Conservation (phyloP, 495 filamentous ascomycete species). For the Hyphodiscus hymeniophilus region DNA sequence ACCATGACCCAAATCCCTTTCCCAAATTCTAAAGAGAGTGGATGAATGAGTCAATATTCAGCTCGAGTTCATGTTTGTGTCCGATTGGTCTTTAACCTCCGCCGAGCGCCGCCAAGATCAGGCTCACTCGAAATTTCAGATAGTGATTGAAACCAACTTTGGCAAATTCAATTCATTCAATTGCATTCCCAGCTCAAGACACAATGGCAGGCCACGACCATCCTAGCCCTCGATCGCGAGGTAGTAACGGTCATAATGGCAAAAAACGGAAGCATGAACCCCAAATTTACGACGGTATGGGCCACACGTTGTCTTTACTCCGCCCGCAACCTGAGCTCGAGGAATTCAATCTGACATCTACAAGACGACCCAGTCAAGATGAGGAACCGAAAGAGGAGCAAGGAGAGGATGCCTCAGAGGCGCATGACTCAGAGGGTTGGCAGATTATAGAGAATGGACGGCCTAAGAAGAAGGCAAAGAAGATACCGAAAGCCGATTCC, state of each 20-base stretch:
- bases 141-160: too few relatives aligned
- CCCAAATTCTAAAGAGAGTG: too few relatives aligned
- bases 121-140: too few relatives aligned
- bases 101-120: too few relatives aligned
- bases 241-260: neutral
- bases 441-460: conserved; percentile 40
- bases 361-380: conserved; percentile 6
- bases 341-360: conserved; percentile 25
- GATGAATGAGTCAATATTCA: too few relatives aligned
- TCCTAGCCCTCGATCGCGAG: neutral
- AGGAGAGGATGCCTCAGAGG: too few relatives aligned
- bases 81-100: too few relatives aligned
- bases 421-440: conserved; percentile 31
- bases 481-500: conserved; percentile 38
- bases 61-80: too few relatives aligned
- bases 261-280: neutral
- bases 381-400: conserved; percentile 24
- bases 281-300: conserved; percentile 17
- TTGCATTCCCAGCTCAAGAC: neutral
- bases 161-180: too few relatives aligned
- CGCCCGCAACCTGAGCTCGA: conserved; percentile 18
- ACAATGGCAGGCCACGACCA: neutral
- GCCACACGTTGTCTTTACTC: conserved; percentile 12
- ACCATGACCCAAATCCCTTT: too few relatives aligned
- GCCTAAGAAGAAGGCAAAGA: conserved; percentile 48